Evolutionary conservation across 805 yeast species (phyloP).

Genomic region (Lipomyces yamadae): DNA sequence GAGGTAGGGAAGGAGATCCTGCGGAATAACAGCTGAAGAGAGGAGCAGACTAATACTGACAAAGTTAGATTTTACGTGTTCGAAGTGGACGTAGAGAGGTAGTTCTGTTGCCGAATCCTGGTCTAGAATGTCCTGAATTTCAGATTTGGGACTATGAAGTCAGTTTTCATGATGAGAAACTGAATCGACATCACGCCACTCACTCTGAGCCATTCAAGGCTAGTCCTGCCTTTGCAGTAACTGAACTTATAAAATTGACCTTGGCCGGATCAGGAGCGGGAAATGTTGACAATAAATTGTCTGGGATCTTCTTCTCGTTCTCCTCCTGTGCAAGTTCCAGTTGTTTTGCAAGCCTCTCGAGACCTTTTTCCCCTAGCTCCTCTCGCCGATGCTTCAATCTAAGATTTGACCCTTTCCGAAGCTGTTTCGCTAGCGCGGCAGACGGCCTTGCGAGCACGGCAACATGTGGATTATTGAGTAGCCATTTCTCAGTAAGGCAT

Average conservation of each 20-base stretch:
- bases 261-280: slow-evolving; percentile 74
- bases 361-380: slow-evolving; percentile 64
- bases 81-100: slow-evolving; percentile 77
- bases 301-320: slow-evolving; percentile 81
- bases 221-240: slow-evolving; percentile 64
- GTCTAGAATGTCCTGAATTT: slow-evolving; percentile 38
- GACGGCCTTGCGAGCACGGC: slow-evolving; percentile 78
- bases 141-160: slow-evolving; percentile 28
- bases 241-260: slow-evolving; percentile 72
- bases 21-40: slow-evolving; percentile 59
- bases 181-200: background rate
- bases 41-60: slow-evolving; percentile 67
- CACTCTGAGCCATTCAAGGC: slow-evolving; percentile 39
- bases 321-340: slow-evolving; percentile 65
- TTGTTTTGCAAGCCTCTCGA: slow-evolving; percentile 54
- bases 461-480: slow-evolving; percentile 66
- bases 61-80: slow-evolving; percentile 79
- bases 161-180: background rate
- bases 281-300: slow-evolving; percentile 62
- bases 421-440: slow-evolving; percentile 55
- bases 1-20: slow-evolving; percentile 63
- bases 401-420: slow-evolving; percentile 58
- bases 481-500: slow-evolving; percentile 54
- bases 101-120: slow-evolving; percentile 46
- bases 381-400: slow-evolving; percentile 56